Conservation (phyloP, 2,329 filamentous ascomycete species). For the Colletotrichum lindemuthianum region DNA sequence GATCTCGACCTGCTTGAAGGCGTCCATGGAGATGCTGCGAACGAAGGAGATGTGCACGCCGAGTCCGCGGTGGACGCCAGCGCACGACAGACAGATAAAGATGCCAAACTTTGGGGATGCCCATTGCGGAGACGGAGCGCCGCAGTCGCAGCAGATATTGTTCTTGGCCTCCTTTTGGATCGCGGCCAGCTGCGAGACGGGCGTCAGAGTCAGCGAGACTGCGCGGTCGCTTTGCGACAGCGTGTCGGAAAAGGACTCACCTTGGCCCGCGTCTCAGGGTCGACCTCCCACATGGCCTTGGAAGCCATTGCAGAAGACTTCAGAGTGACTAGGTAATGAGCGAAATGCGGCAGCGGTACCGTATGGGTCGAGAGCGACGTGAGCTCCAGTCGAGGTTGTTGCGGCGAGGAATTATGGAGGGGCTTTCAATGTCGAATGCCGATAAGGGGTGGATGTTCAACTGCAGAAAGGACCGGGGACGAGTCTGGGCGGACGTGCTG, state of each 20-base stretch:
- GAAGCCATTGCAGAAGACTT: conserved; percentile 62
- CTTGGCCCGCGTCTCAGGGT: conserved; percentile 96
- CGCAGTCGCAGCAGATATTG: conserved; percentile 93
- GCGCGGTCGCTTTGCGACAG: conserved; percentile 12
- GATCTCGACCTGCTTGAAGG: conserved; percentile 93
- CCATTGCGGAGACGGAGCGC: conserved; percentile 97
- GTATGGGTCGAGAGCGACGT: not conserved
- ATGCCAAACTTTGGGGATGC: conserved; percentile 96
- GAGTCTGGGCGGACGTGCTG: conserved; percentile 28
- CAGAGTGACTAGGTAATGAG: not conserved
- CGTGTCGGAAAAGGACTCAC: conserved; percentile 56
- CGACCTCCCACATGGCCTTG: conserved; percentile 97
- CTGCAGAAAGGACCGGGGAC: conserved; percentile 13
- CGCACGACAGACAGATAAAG: conserved; percentile 98
- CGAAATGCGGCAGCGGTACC: conserved; percentile 1
- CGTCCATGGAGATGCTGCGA: conserved; percentile 97
- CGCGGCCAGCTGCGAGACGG: conserved; percentile 74
- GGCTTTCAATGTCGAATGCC: conserved; percentile 23
- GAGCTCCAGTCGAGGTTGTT: conserved; percentile 16
- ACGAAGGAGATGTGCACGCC: conserved; percentile 99
- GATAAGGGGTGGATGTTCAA: conserved; percentile 31
- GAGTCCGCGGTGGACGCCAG: conserved; percentile 91
- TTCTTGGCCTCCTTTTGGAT: conserved; percentile 93
- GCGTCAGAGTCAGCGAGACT: conserved; percentile 18
- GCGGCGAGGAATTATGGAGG: conserved; percentile 32